phyloP scores from a whole-genome alignment of 208 protist species.

The Jaenimonas drosophilae region DNA sequence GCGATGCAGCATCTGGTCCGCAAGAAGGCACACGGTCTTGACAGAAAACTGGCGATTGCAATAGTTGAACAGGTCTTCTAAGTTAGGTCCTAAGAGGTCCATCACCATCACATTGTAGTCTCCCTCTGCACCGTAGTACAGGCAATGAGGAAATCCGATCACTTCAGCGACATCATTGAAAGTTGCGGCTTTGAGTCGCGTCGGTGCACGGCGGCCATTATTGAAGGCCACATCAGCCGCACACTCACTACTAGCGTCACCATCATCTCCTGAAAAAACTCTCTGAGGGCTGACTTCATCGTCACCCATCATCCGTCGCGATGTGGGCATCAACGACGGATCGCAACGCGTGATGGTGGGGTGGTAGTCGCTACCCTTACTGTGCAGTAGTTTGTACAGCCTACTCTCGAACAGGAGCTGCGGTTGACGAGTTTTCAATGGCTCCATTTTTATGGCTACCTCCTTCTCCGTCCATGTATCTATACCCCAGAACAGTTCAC shows the following conservation, averaged over 20 bases:
- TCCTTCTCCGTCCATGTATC: slow-evolving; percentile 10
- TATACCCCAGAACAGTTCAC: slow-evolving; percentile 89
- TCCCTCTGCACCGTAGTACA: slow-evolving; percentile 89
- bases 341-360: slow-evolving; percentile 7
- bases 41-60: slow-evolving; percentile 77
- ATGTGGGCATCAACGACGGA: slow-evolving; percentile 1
- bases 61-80: slow-evolving; percentile 58
- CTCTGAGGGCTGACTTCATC: neutral
- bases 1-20: slow-evolving; percentile 90
- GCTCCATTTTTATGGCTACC: slow-evolving; percentile 60
- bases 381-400: slow-evolving; percentile 30
- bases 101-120: slow-evolving; percentile 90
- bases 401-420: slow-evolving; percentile 92
- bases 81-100: slow-evolving; percentile 38
- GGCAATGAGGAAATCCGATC: slow-evolving; percentile 87
- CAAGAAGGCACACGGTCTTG: slow-evolving; percentile 97
- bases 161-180: slow-evolving; percentile 2
- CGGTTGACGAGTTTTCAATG: slow-evolving; percentile 48
- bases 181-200: neutral
- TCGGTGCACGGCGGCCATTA: neutral
- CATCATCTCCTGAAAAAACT: too few species aligned
- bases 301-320: neutral
- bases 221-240: too few species aligned
- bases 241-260: neutral
- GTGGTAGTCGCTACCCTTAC: slow-evolving; percentile 1